Percentiles rank a stretch among this genome's conserved stretches.
Evolutionary conservation across 176 grass and related monocot genomes (phyloP).

Genomic region (Cocos nucifera): DNA sequence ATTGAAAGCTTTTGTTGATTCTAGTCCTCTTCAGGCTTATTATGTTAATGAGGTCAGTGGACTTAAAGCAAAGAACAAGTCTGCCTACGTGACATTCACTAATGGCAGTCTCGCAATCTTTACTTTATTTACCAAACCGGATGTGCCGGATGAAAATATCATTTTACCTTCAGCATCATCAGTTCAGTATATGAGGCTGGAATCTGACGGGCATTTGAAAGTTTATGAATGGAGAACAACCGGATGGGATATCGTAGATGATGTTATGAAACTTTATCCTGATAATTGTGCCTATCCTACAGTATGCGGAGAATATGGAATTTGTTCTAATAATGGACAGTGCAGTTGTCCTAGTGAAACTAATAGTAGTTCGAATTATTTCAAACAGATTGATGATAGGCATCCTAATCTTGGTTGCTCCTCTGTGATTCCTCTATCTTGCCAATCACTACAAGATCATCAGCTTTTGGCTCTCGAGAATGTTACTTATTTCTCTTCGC

Average conservation of each 20-base stretch:
- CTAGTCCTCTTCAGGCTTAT: slow-evolving; percentile 29
- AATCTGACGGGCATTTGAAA: slow-evolving; percentile 55
- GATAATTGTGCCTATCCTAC: slow-evolving; percentile 48
- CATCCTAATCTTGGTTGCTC: slow-evolving; percentile 31
- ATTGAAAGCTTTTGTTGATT: slow-evolving; percentile 31
- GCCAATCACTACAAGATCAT: slow-evolving; percentile 39
- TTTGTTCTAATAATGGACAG: slow-evolving; percentile 27
- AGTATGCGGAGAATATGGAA: slow-evolving; percentile 51
- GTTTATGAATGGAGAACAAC: too few relatives aligned
- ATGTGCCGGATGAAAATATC: slow-evolving; percentile 10
- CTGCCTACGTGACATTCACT: slow-evolving; percentile 29
- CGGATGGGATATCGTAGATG: slow-evolving; percentile 15
- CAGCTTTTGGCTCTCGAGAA: slow-evolving; percentile 31
- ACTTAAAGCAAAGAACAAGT: slow-evolving; percentile 11
- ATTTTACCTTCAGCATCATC: slow-evolving; percentile 24
- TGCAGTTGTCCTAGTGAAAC: slow-evolving; percentile 39
- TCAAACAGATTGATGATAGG: slow-evolving; percentile 21
- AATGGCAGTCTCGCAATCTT: slow-evolving; percentile 44
- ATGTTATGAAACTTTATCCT: slow-evolving; percentile 36
- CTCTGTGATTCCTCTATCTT: slow-evolving; percentile 36
- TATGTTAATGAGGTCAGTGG: background rate
- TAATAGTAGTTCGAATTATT: background rate
- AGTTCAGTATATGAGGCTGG: slow-evolving; percentile 45
- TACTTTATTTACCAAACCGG: slow-evolving; percentile 8
- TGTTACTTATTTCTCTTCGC: too few relatives aligned